Evolutionary conservation across 768 basidiomycete species (phyloP), one percentile per base, ranked within the genome.

Genomic region (Boletus reticulatus): DNA sequence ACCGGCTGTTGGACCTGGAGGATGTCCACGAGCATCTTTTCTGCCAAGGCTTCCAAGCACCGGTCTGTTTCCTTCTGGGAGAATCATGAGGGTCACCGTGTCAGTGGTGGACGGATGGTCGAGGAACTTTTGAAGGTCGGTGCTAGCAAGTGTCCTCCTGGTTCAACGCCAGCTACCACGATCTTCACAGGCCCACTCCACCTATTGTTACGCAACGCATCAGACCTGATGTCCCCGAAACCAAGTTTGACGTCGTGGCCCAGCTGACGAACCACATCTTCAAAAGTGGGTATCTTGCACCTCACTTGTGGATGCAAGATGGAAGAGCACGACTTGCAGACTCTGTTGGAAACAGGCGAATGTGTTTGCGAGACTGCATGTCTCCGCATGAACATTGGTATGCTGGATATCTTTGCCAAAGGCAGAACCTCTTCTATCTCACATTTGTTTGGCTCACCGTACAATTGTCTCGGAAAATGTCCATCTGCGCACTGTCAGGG

Each of bases 211-310:
- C 71, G n/a, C 80, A 80, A 59, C 77, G 77, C 32, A 58, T 79
- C 57, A 76, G 74, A 64, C 69, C 80, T 38, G 70, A 74, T 38
- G 55, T 57, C 39, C 58, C 61, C 0, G 66, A 71, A 38, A 58
- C 57, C 34, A 73, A 67, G 60, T 66, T 75, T 48, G 77, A 76
- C 56, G 65, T 69, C 24, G 56, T 80, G 20, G 77, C 77, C n/a
- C 74, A 80, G 52, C 59, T 80, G 52, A 79, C 78, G 48, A 81
- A 80, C 70, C 56, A 80, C 53, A 69, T 80, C 59, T 81, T 81
- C 66, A 57, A 46, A 22, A 69, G 70, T 36, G 74, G 75, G 2
- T 81, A 72, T 49, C 63, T 73, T 24, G 63, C 72, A 8, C 57
- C 67, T n/a, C 65, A 73, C 47, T 50, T 69, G 78, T 47, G 78